Percentiles rank a stretch among this genome's conserved stretches.
phyloP scores from a whole-genome alignment of 371 early-diverging fungal species.

The Zopfochytrium polystomum region DNA sequence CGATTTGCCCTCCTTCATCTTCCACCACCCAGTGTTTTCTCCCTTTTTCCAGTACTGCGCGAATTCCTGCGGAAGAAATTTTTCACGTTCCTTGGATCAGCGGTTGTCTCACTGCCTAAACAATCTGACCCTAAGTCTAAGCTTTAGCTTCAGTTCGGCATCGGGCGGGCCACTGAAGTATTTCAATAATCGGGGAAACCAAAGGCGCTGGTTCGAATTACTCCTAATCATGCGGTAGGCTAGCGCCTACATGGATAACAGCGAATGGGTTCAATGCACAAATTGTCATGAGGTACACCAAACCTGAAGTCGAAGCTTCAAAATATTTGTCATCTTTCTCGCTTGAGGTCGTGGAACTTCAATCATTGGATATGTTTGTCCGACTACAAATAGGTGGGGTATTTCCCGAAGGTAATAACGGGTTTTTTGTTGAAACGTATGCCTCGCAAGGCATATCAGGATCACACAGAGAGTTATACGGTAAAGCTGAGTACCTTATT shows the following conservation, averaged over 20 bases:
- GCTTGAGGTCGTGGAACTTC: conserved; percentile 98
- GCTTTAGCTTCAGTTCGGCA: conserved; percentile 77
- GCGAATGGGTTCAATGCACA: not conserved
- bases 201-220: conserved; percentile 66
- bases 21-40: conserved; percentile 91
- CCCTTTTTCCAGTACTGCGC: conserved; percentile 90
- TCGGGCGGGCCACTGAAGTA: conserved; percentile 85
- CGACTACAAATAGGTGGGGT: conserved; percentile 84
- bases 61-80: conserved; percentile 78
- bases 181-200: conserved; percentile 70
- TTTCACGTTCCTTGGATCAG: too few species aligned
- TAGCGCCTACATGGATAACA: conserved; percentile 38
- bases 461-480: not conserved
- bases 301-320: conserved; percentile 91
- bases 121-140: conserved; percentile 34
- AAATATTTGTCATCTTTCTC: conserved; percentile 88
- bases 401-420: conserved; percentile 84
- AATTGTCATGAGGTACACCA: conserved; percentile 7
- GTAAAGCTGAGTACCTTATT: conserved; percentile 50
- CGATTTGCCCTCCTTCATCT: conserved; percentile 74
- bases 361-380: conserved; percentile 94
- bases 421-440: conserved; percentile 67
- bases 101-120: conserved; percentile 43
- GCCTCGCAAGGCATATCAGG: conserved; percentile 11
- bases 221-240: conserved; percentile 82